Conservation (phyloP, 441 rosid species). For the Populus hybrid region DNA sequence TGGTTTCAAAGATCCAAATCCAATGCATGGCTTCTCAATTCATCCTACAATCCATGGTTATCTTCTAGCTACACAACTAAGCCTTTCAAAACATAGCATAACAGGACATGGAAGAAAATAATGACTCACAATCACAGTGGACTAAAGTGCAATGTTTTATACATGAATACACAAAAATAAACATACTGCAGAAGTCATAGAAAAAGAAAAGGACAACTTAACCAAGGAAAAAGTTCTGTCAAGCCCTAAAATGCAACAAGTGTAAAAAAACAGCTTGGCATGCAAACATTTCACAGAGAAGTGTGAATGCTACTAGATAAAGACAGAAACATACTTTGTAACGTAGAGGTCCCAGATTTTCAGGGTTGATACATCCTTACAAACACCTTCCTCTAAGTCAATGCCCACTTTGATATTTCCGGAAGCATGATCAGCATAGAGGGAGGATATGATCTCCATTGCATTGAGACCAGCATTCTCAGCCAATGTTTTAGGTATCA, state of each 20-base stretch:
- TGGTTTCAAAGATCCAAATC: background rate
- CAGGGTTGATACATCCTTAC: slow-evolving; percentile 65
- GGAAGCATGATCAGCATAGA: slow-evolving; percentile 89
- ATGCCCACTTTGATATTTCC: slow-evolving; percentile 89
- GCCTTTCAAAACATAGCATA: no score
- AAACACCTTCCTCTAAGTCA: slow-evolving; percentile 79
- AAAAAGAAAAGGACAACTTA: background rate
- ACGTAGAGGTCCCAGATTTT: slow-evolving; percentile 89
- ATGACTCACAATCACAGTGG: background rate
- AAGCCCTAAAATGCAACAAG: background rate
- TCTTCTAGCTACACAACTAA: background rate
- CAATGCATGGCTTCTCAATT: background rate
- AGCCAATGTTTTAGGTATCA: slow-evolving; percentile 88
- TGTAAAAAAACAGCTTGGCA: background rate
- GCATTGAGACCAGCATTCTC: slow-evolving; percentile 99
- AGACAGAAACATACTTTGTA: slow-evolving; percentile 55
- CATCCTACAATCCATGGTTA: background rate
- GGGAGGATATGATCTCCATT: slow-evolving; percentile 90
- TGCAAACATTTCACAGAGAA: background rate
- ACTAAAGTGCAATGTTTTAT: background rate
- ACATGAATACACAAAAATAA: background rate
- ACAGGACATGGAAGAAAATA: background rate
- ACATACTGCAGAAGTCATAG: background rate
- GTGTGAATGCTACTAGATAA: background rate
- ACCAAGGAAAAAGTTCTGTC: background rate